Conservation (phyloP, 768 basidiomycete genomes). For the Lactifluus volemus region DNA sequence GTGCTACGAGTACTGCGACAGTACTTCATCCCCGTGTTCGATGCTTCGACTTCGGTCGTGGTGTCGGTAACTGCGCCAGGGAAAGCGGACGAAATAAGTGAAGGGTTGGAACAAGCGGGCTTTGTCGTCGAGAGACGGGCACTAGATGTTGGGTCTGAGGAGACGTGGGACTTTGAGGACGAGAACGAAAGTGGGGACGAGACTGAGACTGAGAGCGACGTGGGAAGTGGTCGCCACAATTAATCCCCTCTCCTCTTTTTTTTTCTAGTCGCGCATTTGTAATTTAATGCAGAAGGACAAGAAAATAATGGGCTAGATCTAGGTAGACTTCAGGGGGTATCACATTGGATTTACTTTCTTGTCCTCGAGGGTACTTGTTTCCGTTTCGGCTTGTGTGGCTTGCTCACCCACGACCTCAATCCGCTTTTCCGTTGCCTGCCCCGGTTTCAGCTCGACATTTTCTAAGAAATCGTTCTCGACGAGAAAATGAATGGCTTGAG, state of each 20-base stretch:
- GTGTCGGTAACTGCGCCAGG: conserved; percentile 78
- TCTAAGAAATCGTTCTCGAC: conserved; percentile 84
- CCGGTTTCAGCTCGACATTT: conserved; percentile 72
- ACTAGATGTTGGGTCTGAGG: conserved; percentile 39
- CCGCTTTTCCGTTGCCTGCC: conserved; percentile 55
- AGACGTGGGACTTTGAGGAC: conserved; percentile 35
- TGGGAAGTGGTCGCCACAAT: background rate
- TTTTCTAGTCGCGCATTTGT: background rate
- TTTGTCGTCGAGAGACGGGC: conserved; percentile 71
- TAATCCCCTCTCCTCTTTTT: background rate
- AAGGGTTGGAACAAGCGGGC: conserved; percentile 55
- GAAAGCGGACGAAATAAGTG: conserved; percentile 63
- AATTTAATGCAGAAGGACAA: conserved; percentile 1
- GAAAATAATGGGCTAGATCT: background rate
- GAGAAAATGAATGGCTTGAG: conserved; percentile 85
- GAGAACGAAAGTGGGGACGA: conserved; percentile 29
- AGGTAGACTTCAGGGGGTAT: background rate
- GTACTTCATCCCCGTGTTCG: conserved; percentile 82
- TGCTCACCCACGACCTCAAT: conserved; percentile 48
- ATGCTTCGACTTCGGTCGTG: conserved; percentile 62
- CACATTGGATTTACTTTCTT: background rate
- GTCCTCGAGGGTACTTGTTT: background rate
- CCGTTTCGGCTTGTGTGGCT: conserved; percentile 2
- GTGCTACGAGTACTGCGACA: conserved; percentile 58
- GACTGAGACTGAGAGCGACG: conserved; percentile 20